A percentile compares a stretch with the other conserved stretches of the same genome.
Evolutionary conservation across 805 yeast genomes (phyloP).

Genomic region (Pichia ethanolica): DNA sequence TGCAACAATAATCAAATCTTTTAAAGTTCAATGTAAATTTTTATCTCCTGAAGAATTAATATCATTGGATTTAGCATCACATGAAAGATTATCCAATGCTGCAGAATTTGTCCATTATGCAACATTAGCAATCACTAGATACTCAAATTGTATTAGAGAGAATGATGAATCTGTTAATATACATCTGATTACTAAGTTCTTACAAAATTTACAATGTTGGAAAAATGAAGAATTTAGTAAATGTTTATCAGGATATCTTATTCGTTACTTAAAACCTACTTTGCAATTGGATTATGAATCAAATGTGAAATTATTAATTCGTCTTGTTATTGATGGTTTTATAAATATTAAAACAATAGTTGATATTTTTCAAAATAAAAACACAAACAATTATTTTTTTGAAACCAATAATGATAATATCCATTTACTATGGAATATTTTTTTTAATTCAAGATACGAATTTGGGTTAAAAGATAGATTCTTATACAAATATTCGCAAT

Average conservation of each 20-base stretch:
- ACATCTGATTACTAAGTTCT: constrained; percentile 9
- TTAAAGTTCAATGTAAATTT: constrained; percentile 1
- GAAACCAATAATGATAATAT: constrained; percentile 4
- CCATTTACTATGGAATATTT: constrained; percentile 19
- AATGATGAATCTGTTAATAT: constrained; percentile 13
- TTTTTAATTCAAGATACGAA: constrained; percentile 16
- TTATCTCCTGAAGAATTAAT: constrained; percentile 16
- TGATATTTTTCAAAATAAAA: constrained; percentile 20
- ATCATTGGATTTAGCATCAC: constrained; percentile 21
- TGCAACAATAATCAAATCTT: background rate
- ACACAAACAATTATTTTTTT: constrained; percentile 3
- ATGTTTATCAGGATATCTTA: constrained; percentile 19
- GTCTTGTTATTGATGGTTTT: constrained; percentile 32
- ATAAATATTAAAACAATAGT: constrained; percentile 28
- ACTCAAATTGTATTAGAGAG: constrained; percentile 19
- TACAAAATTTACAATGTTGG: constrained; percentile 31
- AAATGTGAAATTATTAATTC: constrained; percentile 31
- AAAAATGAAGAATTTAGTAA: constrained; percentile 27
- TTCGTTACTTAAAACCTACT: constrained; percentile 24
- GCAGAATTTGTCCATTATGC: constrained; percentile 26
- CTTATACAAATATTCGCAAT: constrained; percentile 12
- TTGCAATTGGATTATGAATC: constrained; percentile 29
- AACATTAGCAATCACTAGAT: constrained; percentile 20
- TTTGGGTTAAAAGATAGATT: constrained; percentile 16
- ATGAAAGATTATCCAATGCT: constrained; percentile 24